Conservation (phyloP, 495 filamentous ascomycete species). For the Neurospora pannonica region DNA sequence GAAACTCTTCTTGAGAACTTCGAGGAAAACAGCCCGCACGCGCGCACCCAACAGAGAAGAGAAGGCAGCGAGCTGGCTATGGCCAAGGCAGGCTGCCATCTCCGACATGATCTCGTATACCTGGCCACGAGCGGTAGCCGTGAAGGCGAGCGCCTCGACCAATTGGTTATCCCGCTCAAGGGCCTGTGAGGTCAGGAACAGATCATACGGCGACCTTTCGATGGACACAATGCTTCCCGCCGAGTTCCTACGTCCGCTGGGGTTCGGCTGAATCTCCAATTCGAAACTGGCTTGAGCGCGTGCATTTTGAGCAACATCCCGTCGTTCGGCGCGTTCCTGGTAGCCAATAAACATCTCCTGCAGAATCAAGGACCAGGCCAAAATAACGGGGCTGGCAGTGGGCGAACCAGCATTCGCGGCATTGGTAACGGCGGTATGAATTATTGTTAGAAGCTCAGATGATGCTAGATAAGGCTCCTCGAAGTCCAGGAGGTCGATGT, state of each 20-base stretch:
- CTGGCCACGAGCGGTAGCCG: conserved; percentile 42
- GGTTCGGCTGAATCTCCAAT: conserved; percentile 27
- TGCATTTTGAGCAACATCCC: conserved; percentile 54
- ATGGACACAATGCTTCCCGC: conserved; percentile 42
- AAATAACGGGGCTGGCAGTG: conserved; percentile 56
- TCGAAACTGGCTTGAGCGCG: conserved; percentile 48
- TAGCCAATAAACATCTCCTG: conserved; percentile 55
- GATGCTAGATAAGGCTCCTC: conserved; percentile 53
- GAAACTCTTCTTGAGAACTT: conserved; percentile 51
- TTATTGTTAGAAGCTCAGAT: conserved; percentile 48
- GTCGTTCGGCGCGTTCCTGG: conserved; percentile 44
- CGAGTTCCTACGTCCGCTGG: conserved; percentile 35
- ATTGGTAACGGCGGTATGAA: conserved; percentile 52
- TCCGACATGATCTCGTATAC: conserved; percentile 55
- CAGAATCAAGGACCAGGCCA: conserved; percentile 71
- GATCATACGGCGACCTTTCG: conserved; percentile 37
- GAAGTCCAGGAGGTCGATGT: conserved; percentile 28
- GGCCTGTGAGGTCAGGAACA: conserved; percentile 33
- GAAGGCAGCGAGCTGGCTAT: conserved; percentile 35
- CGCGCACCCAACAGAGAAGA: conserved; percentile 34
- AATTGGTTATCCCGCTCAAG: conserved; percentile 29
- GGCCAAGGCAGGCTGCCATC: conserved; percentile 42
- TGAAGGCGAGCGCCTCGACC: conserved; percentile 32
- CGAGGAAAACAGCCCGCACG: conserved; percentile 52
- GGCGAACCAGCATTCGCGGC: conserved; percentile 36